Evolutionary conservation across 2,329 filamentous ascomycete species (phyloP).

Genomic region (Penicillium hesseltinei): DNA sequence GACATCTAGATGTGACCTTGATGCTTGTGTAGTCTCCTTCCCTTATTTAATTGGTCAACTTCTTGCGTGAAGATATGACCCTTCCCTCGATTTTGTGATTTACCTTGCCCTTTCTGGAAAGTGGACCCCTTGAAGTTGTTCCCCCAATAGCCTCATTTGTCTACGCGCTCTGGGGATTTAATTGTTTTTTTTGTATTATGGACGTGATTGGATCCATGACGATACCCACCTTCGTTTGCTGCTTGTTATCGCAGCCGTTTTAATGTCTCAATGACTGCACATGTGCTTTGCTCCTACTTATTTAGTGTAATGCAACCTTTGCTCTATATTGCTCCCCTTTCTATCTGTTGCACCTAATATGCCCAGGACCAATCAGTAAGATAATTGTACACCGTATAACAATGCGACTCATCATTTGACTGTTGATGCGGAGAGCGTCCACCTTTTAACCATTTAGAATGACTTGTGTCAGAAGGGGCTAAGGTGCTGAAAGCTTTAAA

Average conservation of each 20-base stretch:
- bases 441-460: background rate
- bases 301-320: constrained; percentile 6
- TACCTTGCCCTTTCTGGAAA: constrained; percentile 10
- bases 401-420: background rate
- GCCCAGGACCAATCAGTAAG: background rate
- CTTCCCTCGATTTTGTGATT: constrained; percentile 12
- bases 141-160: background rate
- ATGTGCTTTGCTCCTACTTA: background rate
- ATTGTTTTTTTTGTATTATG: constrained; percentile 19
- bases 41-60: constrained; percentile 1
- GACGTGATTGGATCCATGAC: constrained; percentile 19
- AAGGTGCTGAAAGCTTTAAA: background rate
- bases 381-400: background rate
- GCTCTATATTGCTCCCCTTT: background rate
- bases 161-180: background rate
- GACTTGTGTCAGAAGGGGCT: background rate
- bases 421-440: background rate
- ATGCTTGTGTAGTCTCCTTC: background rate
- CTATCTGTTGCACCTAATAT: background rate
- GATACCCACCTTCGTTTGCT: constrained; percentile 37
- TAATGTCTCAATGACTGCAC: constrained; percentile 9
- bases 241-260: background rate
- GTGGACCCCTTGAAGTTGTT: background rate
- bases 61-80: constrained; percentile 19
- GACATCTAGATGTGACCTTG: constrained; percentile 61